Evolutionary conservation across 331 rosid genomes (phyloP), one percentile per base, ranked within the genome.

Genomic region (Pyrus hybrid): DNA sequence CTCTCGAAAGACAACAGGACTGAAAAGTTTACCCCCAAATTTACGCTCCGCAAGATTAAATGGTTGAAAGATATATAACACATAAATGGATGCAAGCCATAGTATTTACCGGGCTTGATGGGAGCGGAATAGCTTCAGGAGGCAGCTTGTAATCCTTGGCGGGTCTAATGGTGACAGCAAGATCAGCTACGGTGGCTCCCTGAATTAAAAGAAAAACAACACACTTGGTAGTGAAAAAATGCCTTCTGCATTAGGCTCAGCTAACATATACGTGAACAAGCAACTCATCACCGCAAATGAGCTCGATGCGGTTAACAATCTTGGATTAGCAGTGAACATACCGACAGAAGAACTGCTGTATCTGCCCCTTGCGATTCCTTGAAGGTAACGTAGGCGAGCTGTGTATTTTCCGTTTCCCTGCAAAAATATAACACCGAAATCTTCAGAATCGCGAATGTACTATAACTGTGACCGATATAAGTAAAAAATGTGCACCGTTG

Each of bases 321-420:
- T 37, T 37, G 45, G 4, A 37, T 37, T 37, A 0, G 45, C 45
- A 37, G 45, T 37, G 45, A 74, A 66, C 89, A 67, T 90, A 93
- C 98, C 26, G 97, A 87, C 56, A 93, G 78, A 26, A 90, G 93
- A 65, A 88, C 68, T 20, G 97, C 98, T 57, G 91, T 91, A 8
- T 90, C 91, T 37, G 93, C 94, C 76, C 91, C 97, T 65, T 88
- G 90, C 71, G 91, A 80, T 78, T 91, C 90, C 88, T 87, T 83
- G 72, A 85, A 93, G 37, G 98, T 93, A 63, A 91, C 96, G 81
- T 85, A 93, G 22, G 98, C 91, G 57, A 87, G 74, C 75, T 87
- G 96, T 69, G 96, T 91, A 16, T 45, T 85, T 79, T 85, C 94
- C 60, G 86, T 80, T 82, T 90, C 97, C 76, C 98, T 91, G 76